Evolutionary conservation across 306 rosid genomes (phyloP).

Genomic region (Quercus parvula): DNA sequence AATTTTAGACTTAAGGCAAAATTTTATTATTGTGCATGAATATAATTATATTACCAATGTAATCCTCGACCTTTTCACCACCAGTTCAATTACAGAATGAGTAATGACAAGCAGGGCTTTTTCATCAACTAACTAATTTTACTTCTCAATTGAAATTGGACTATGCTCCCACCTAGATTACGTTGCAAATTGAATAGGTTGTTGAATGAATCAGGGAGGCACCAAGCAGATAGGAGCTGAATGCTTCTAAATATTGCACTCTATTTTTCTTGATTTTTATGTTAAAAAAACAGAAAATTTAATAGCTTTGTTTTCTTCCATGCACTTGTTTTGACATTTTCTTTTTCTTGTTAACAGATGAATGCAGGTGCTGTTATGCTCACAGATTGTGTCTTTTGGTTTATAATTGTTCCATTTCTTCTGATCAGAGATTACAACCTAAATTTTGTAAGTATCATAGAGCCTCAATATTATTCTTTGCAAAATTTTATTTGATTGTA

Average conservation of each 20-base stretch:
- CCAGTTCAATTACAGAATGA: not conserved
- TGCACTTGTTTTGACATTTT: not conserved
- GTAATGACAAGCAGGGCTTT: not conserved
- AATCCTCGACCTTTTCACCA: not conserved
- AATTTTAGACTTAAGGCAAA: not conserved
- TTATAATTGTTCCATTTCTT: slow-evolving; percentile 79
- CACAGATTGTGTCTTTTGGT: slow-evolving; percentile 94
- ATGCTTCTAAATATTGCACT: not conserved
- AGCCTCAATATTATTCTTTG: not conserved
- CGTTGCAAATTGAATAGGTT: not conserved
- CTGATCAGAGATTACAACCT: slow-evolving; percentile 72
- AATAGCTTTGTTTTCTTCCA: not conserved
- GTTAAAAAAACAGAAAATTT: not conserved
- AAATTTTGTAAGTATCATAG: slow-evolving; percentile 63
- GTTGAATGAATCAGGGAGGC: not conserved
- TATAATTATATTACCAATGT: not conserved
- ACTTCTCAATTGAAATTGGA: not conserved
- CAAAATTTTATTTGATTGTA: not conserved
- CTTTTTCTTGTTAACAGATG: slow-evolving; percentile 54
- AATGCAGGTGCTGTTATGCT: slow-evolving; percentile 93
- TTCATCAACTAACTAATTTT: not conserved
- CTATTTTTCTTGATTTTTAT: not conserved
- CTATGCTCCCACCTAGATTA: not conserved
- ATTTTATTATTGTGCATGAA: not conserved
- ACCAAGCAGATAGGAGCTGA: not conserved